Conservation (phyloP, 2,329 filamentous ascomycete genomes). For the Thermochaetoides dissita region DNA sequence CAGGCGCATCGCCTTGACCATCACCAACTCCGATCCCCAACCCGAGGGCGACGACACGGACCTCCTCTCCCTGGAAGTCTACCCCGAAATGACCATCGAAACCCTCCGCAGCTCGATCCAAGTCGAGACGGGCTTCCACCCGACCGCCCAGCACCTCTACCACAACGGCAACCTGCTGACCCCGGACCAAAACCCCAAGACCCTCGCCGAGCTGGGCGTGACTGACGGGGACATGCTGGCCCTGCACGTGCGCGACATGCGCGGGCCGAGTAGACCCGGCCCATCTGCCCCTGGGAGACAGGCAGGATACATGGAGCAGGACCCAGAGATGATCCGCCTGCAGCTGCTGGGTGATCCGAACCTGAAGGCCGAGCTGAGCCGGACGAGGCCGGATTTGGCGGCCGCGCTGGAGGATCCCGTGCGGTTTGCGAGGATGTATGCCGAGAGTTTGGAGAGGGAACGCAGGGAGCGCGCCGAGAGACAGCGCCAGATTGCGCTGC, state of each 20-base stretch:
- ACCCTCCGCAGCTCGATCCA: constrained; percentile 80
- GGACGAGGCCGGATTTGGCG: constrained; percentile 63
- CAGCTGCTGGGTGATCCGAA: constrained; percentile 68
- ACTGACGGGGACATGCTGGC: constrained; percentile 85
- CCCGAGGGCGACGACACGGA: constrained; percentile 49
- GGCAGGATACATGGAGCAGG: constrained; percentile 27
- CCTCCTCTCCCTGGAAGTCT: constrained; percentile 69
- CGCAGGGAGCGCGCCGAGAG: constrained; percentile 61
- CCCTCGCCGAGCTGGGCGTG: constrained; percentile 67
- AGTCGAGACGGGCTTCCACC: constrained; percentile 63
- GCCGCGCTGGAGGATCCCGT: constrained; percentile 60
- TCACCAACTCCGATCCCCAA: constrained; percentile 67
- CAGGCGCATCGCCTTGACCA: constrained; percentile 61
- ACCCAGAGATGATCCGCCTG: constrained; percentile 70
- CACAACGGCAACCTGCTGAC: constrained; percentile 73
- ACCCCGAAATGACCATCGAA: constrained; percentile 66
- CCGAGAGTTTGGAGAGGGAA: constrained; percentile 54
- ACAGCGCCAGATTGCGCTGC: constrained; percentile 64
- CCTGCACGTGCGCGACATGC: constrained; percentile 58
- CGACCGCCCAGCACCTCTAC: constrained; percentile 67
- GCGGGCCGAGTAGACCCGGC: constrained; percentile 18
- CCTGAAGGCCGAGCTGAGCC: constrained; percentile 55
- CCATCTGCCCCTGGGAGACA: constrained; percentile 15
- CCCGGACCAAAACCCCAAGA: constrained; percentile 52
- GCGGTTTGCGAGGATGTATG: constrained; percentile 61